phyloP scores from a whole-genome alignment of 495 filamentous ascomycete genomes.

The Xylaria bambusicola region DNA sequence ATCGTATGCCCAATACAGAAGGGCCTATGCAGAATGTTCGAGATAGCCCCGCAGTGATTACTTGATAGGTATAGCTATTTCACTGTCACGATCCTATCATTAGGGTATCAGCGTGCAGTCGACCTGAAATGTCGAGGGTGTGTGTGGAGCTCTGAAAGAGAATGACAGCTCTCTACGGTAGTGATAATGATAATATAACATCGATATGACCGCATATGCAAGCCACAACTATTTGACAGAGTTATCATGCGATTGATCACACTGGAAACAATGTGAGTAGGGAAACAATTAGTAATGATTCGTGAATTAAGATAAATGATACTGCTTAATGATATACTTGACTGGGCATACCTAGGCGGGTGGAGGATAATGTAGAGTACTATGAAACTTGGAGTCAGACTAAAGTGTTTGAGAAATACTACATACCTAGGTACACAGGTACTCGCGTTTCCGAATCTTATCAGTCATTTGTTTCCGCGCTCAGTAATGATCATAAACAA shows the following conservation, averaged over 20 bases:
- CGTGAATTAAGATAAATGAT: background rate
- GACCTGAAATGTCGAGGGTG: too few relatives aligned
- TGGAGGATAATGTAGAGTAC: conserved; percentile 13
- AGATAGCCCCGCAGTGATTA: too few relatives aligned
- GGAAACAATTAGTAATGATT: background rate
- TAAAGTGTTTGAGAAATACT: conserved; percentile 8
- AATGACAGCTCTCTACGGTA: background rate
- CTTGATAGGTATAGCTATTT: too few relatives aligned
- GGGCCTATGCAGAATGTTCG: background rate
- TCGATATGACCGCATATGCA: background rate
- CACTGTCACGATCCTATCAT: too few relatives aligned
- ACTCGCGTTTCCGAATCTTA: background rate
- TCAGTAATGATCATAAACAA: background rate
- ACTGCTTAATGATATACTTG: background rate
- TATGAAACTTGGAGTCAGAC: conserved; percentile 19
- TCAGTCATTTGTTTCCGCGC: background rate
- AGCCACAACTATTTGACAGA: background rate
- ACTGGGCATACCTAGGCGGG: background rate
- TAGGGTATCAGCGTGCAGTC: conserved; percentile 4
- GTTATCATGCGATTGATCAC: background rate
- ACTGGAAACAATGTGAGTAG: background rate
- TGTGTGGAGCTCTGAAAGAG: conserved; percentile 1
- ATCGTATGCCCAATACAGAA: background rate
- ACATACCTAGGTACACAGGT: too few relatives aligned
- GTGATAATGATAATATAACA: background rate